phyloP scores from a whole-genome alignment of 2,329 filamentous ascomycete genomes.

The Phyllosticta citrichinensis region DNA sequence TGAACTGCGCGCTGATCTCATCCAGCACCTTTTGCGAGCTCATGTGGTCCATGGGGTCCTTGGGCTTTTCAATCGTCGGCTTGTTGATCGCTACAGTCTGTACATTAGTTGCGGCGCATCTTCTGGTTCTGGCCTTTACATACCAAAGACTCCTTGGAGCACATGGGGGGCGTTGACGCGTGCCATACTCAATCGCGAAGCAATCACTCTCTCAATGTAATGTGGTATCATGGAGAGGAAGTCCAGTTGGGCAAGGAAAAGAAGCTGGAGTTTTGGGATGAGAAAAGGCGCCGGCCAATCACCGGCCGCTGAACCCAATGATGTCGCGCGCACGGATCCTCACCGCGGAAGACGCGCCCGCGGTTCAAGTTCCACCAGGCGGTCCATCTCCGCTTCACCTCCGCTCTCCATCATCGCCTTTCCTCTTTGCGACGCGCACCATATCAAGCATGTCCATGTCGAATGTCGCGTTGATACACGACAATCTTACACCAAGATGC shows the following conservation, averaged over 20 bases:
- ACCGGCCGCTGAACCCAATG: neutral
- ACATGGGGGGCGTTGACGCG: neutral
- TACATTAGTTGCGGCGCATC: neutral
- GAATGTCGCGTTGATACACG: neutral
- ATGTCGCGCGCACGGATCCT: neutral
- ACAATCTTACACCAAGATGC: neutral
- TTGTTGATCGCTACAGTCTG: neutral
- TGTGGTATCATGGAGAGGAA: neutral
- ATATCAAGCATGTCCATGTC: slow-evolving; percentile 6
- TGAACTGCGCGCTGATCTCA: slow-evolving; percentile 76
- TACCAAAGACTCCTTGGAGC: slow-evolving; percentile 8
- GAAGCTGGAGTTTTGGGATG: neutral
- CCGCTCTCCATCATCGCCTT: neutral
- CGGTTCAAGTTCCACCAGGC: neutral
- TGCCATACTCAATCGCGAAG: neutral
- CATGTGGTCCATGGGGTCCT: neutral
- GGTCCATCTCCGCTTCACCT: neutral
- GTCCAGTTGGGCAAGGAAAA: neutral
- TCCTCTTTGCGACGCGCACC: neutral
- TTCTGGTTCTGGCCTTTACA: neutral
- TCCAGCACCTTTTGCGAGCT: slow-evolving; percentile 58
- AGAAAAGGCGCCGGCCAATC: neutral
- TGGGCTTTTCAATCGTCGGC: neutral
- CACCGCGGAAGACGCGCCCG: neutral
- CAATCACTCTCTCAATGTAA: neutral